Conservation (phyloP, 805 yeast genomes). For the Saturnispora bothae region DNA sequence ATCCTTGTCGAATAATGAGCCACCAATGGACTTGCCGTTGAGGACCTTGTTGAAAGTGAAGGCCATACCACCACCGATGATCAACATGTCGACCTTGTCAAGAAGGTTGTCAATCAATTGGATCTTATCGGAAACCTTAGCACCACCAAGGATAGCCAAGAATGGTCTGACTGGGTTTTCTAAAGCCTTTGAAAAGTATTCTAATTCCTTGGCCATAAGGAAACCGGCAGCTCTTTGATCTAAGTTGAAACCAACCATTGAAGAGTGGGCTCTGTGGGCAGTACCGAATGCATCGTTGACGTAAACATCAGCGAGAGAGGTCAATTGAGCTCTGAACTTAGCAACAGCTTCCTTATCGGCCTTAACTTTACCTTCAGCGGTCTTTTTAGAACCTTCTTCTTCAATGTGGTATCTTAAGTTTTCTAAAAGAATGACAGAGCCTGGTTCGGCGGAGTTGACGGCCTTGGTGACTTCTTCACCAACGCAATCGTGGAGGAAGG, state of each 20-base stretch:
- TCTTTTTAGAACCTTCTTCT: constrained; percentile 86
- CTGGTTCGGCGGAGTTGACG: constrained; percentile 61
- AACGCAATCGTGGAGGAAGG: constrained; percentile 83
- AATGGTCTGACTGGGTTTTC: constrained; percentile 98
- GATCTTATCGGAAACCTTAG: constrained; percentile 97
- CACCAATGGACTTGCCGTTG: constrained; percentile 78
- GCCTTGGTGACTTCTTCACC: constrained; percentile 82
- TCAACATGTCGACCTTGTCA: constrained; percentile 89
- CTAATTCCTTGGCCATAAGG: constrained; percentile 95
- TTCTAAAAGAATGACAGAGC: constrained; percentile 84
- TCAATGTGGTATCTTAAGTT: constrained; percentile 98
- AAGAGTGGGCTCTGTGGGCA: constrained; percentile 99
- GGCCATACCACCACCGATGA: constrained; percentile 99
- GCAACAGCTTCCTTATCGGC: constrained; percentile 78
- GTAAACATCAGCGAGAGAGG: constrained; percentile 92
- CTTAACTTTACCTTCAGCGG: constrained; percentile 84
- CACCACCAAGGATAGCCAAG: constrained; percentile 98
- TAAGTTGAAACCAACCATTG: constrained; percentile 95
- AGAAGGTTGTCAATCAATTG: constrained; percentile 94
- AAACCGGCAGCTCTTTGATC: constrained; percentile 98
- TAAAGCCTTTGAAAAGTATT: constrained; percentile 95
- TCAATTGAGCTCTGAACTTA: constrained; percentile 81
- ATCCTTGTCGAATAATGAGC: constrained; percentile 83
- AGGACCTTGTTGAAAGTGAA: constrained; percentile 96
- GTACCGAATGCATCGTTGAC: constrained; percentile 98